Conservation (phyloP, 768 basidiomycete genomes). For the Tephrocybe sp. region DNA sequence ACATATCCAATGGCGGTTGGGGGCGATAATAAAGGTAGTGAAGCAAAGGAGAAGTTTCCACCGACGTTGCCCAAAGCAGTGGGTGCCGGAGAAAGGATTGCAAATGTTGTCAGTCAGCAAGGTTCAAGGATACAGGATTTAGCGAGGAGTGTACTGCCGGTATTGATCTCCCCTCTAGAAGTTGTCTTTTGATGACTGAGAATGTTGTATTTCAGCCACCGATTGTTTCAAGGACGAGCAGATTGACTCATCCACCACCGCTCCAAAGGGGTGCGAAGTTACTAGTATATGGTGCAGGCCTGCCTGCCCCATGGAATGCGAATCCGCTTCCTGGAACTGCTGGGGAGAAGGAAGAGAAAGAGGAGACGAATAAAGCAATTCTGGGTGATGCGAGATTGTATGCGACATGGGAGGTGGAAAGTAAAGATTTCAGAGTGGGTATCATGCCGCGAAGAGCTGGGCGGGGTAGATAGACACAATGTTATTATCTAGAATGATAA, state of each 20-base stretch:
- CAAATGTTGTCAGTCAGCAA: constrained; percentile 64
- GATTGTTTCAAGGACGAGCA: constrained; percentile 56
- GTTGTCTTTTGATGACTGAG: background rate
- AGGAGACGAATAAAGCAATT: constrained; percentile 27
- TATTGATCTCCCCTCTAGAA: constrained; percentile 33
- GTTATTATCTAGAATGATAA: too few relatives aligned
- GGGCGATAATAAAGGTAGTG: constrained; percentile 20
- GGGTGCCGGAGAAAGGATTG: constrained; percentile 45
- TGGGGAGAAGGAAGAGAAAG: constrained; percentile 22
- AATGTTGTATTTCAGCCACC: constrained; percentile 35
- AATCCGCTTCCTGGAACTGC: constrained; percentile 30
- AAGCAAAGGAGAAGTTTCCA: constrained; percentile 47
- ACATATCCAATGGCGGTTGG: constrained; percentile 57
- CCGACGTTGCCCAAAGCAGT: constrained; percentile 42
- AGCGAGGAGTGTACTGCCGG: constrained; percentile 64
- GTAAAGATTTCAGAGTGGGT: constrained; percentile 43
- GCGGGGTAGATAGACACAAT: too few relatives aligned
- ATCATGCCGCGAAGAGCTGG: constrained; percentile 21
- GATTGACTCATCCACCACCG: constrained; percentile 63
- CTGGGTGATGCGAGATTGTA: constrained; percentile 52
- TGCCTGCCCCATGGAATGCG: constrained; percentile 54
- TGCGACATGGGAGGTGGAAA: constrained; percentile 57
- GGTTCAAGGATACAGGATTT: constrained; percentile 64
- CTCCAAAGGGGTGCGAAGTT: constrained; percentile 50
- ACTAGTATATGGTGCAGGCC: constrained; percentile 44